These are phyloP conservation scores for Nemania sp. DNA, from an alignment of 2,329 filamentous ascomycete genomes.

Conservation along the genomic window DNA sequence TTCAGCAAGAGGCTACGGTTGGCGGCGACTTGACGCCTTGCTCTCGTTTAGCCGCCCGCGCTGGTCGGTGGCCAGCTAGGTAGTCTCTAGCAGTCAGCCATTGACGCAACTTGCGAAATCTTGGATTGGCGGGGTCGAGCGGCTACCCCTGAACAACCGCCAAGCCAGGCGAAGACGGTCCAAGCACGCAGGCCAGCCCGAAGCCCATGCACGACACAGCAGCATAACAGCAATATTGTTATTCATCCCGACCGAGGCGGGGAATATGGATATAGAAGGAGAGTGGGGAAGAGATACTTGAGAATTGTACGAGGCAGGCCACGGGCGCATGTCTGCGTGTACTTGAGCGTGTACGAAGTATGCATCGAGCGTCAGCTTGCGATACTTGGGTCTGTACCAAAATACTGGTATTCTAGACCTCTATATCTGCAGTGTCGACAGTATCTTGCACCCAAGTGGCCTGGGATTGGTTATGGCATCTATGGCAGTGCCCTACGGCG, in stretches of 20 bases:
- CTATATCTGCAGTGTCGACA: no score
- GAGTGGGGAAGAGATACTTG: background rate
- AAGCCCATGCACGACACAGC: constrained; percentile 14
- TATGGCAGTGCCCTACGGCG: no score
- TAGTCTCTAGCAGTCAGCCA: constrained; percentile 10
- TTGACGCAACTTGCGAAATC: constrained; percentile 23
- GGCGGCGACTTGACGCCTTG: background rate
- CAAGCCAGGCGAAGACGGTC: background rate
- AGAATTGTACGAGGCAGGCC: background rate
- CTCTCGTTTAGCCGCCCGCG: background rate
- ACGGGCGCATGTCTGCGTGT: no score
- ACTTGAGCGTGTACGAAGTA: no score
- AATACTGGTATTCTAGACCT: no score
- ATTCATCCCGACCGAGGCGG: constrained; percentile 13
- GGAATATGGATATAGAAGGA: background rate
- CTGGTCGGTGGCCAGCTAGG: background rate
- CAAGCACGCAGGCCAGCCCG: background rate
- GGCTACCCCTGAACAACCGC: constrained; percentile 22
- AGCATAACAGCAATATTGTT: no score
- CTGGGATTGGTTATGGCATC: no score
- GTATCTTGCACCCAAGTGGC: no score
- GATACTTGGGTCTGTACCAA: no score
- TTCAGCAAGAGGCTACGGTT: background rate
- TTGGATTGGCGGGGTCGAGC: constrained; percentile 30
- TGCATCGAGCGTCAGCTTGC: no score